Evolutionary conservation across 805 yeast genomes (phyloP), one percentile per base, ranked within the genome.

Genomic region (Hanseniaspora clermontiae): DNA sequence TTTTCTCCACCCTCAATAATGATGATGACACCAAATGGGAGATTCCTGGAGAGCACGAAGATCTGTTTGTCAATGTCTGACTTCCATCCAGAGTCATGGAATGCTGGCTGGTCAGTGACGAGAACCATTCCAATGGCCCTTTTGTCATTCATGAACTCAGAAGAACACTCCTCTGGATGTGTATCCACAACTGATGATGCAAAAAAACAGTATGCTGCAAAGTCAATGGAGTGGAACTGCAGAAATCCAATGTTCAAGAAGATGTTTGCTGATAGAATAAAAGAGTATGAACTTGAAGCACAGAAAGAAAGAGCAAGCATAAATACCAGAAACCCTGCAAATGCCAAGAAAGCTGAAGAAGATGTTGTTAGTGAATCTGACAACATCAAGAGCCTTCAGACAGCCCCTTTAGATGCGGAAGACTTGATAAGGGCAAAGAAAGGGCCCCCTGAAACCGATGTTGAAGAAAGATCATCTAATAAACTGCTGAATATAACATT

Each of bases 11-110:
- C 96, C 1, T 79, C 95, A 12, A 90, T 90, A 54, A 76, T 86
- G 57, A 88, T 90, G 86, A 72, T 82, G 48, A 90, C 97, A 0
- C 96, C 97, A 5, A 85, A 83, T 63, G 97, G 96, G 4, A 74
- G 96, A 51, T 90, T 90, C 67, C 79, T 81, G 58, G 78, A 88
- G 57, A 87, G 87, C 66, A 82, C 88, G 3, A 73, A 96, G 50
- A 74, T 90, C 31, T 90, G 97, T 70, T 73, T 90, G 50, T 82
- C 90, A n/a, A 89, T 90, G 84, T 83, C 95, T 64, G 97, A 90
- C 70, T 90, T 81, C 68, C 97, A 90, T 63, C 96, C 96, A 3
- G 93, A 89, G 67, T 73, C 84, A 1, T 90, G 97, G 97, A 89
- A 90, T 68, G 97, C 97, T 1, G 88, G 95, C 7, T 90, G 97